A percentile compares a stretch with the other conserved stretches of the same genome.
These are phyloP conservation scores for Aspergillus thermomutatus DNA, from an alignment of 2,329 filamentous ascomycete species.

Conservation along the genomic window DNA sequence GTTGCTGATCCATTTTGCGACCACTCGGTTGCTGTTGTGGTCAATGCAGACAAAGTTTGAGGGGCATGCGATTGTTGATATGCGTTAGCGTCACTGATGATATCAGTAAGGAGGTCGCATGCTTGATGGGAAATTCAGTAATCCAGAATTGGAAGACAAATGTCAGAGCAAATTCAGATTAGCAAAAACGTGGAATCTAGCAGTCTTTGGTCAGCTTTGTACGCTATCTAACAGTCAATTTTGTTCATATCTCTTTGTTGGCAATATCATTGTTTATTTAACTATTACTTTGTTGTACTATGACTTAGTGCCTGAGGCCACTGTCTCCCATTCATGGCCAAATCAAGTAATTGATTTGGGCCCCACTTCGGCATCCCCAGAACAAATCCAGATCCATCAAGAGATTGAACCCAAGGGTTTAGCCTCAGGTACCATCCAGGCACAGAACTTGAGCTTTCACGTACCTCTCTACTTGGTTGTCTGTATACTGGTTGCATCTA, in stretches of 20 bases:
- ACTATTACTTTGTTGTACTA: background rate
- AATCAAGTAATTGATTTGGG: background rate
- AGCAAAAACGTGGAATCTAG: background rate
- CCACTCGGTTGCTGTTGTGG: background rate
- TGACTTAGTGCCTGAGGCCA: background rate
- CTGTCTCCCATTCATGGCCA: background rate
- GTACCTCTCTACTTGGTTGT: background rate
- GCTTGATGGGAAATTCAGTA: background rate
- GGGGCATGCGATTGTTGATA: background rate
- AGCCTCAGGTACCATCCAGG: background rate
- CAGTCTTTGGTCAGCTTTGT: background rate
- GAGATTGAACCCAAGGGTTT: background rate
- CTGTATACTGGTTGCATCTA: background rate
- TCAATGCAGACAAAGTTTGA: background rate
- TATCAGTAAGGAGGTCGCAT: background rate
- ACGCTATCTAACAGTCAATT: background rate
- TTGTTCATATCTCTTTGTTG: background rate
- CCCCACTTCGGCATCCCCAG: background rate
- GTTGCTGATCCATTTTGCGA: constrained; percentile 34
- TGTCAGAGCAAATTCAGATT: background rate
- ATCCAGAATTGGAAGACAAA: background rate
- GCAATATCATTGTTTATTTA: background rate
- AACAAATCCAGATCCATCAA: background rate
- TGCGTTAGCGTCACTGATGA: background rate
- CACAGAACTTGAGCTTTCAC: background rate